phyloP scores from a whole-genome alignment of 2,329 filamentous ascomycete genomes.

The Penicillium sp. region DNA sequence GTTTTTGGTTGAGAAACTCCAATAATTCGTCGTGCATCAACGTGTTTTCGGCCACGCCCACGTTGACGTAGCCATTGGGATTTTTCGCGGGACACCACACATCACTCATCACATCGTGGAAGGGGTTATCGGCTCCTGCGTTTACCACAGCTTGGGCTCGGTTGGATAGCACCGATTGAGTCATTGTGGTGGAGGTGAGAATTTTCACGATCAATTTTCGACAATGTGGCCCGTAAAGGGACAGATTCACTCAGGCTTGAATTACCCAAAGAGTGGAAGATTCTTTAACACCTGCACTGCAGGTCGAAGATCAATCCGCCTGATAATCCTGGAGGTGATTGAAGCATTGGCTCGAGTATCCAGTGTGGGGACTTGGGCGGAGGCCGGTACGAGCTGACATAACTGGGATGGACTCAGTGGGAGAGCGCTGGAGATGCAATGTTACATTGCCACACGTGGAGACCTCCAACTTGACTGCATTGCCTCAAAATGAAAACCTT shows the following conservation, averaged over 20 bases:
- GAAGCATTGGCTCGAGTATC: too few relatives aligned
- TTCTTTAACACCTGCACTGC: too few relatives aligned
- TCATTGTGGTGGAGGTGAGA: not conserved
- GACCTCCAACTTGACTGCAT: too few relatives aligned
- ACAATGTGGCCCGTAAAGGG: too few relatives aligned
- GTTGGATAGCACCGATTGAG: conserved; percentile 9
- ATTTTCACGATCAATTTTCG: not conserved
- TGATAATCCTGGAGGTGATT: too few relatives aligned
- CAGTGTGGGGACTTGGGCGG: not conserved
- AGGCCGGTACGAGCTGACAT: not conserved
- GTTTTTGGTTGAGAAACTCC: conserved; percentile 44
- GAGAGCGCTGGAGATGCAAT: not conserved
- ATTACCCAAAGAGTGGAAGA: too few relatives aligned
- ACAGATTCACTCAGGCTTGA: too few relatives aligned
- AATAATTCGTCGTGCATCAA: conserved; percentile 53
- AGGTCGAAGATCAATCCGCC: too few relatives aligned
- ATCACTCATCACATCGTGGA: conserved; percentile 51
- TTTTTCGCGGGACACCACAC: conserved; percentile 44
- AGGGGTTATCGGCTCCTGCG: conserved; percentile 17
- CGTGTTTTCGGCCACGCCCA: conserved; percentile 56
- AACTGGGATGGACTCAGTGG: not conserved
- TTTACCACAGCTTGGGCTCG: conserved; percentile 16
- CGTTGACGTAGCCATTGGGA: conserved; percentile 49
- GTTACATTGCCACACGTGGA: not conserved
- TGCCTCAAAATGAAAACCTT: too few relatives aligned